Evolutionary conservation across 192 early-diverging fungal species (phyloP), one percentile per base, ranked within the genome.

Genomic region (Tieghemiomyces parasiticus): DNA sequence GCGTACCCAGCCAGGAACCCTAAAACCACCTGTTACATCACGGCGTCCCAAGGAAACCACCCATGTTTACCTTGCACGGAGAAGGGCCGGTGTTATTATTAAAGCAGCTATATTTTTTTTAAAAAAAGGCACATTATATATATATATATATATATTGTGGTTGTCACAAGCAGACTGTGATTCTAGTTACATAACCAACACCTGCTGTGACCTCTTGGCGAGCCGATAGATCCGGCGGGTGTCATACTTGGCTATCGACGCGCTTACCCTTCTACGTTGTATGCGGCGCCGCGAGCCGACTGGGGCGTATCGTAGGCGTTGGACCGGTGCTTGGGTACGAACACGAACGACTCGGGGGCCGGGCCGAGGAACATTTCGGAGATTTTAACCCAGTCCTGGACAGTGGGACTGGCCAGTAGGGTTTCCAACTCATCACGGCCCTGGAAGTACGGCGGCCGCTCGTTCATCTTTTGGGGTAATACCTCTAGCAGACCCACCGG

Each of bases 381-480:
- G 29, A 96, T 70, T 63, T 94, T 91, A 64, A 98, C 79, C 95
- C 95, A 98, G 68, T 96, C 93, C 16, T 67, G 60, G 3, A 78
- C 78, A 47, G 78, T 74, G 22, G 80, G 64, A 48, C 86, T 90
- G 14, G 86, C 91, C 91, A 98, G 86, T 63, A 98, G 70, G 2
- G 93, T 98, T 71, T 98, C 95, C 20, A 95, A 67, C 19, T 96
- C 92, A 62, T 92, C 81, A 31, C 95, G 73, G 10, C 95, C 95
- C 19, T 74, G 64, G 62, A 84, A 98, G 4, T 79, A 70, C 28
- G 88, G 88, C 35, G 93, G 91, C 22, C 95, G 77, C 22, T 95
- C 84, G 63, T 94, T 95, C 65, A 98, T 89, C 60, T 77, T 78
- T 65, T 93, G 91, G 48, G 95, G 95, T 25, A 92, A 69, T 0